These are phyloP conservation scores for Aureoboletus auriporus DNA, from an alignment of 768 basidiomycete species.

Conservation along the genomic window DNA sequence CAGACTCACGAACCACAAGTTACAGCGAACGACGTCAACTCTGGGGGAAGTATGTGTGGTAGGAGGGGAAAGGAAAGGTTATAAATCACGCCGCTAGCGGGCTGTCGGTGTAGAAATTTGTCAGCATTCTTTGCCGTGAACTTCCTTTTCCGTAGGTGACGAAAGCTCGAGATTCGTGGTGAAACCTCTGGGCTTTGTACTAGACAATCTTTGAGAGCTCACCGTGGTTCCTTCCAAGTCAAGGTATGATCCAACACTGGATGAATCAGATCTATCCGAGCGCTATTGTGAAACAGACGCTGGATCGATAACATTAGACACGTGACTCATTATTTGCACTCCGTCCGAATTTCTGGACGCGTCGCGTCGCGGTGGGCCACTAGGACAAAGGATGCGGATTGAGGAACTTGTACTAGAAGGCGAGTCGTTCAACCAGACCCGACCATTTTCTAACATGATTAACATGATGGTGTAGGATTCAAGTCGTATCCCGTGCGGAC, in stretches of 20 bases:
- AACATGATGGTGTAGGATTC: conserved; percentile 57
- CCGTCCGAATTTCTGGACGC: conserved; percentile 25
- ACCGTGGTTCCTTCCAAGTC: no score
- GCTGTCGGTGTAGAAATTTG: conserved; percentile 9
- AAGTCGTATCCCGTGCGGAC: conserved; percentile 98
- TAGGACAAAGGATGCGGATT: conserved; percentile 65
- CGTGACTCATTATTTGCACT: conserved; percentile 18
- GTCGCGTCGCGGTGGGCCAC: conserved; percentile 26
- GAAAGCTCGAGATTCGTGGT: no score
- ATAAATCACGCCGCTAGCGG: background rate
- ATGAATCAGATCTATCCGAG: background rate
- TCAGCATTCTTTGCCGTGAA: conserved; percentile 8
- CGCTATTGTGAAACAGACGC: conserved; percentile 5
- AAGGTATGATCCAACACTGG: background rate
- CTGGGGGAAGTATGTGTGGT: background rate
- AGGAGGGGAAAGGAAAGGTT: background rate
- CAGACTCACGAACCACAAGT: background rate
- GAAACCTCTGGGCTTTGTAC: background rate
- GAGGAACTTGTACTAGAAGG: conserved; percentile 95
- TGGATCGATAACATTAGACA: conserved; percentile 1
- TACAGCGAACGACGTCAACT: background rate
- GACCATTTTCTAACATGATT: conserved; percentile 4
- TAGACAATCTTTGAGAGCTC: no score
- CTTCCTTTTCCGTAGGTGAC: conserved; percentile 13
- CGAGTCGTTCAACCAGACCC: conserved; percentile 16